phyloP scores from a whole-genome alignment of 495 filamentous ascomycete species.

The Hypoxylon subgilvum region DNA sequence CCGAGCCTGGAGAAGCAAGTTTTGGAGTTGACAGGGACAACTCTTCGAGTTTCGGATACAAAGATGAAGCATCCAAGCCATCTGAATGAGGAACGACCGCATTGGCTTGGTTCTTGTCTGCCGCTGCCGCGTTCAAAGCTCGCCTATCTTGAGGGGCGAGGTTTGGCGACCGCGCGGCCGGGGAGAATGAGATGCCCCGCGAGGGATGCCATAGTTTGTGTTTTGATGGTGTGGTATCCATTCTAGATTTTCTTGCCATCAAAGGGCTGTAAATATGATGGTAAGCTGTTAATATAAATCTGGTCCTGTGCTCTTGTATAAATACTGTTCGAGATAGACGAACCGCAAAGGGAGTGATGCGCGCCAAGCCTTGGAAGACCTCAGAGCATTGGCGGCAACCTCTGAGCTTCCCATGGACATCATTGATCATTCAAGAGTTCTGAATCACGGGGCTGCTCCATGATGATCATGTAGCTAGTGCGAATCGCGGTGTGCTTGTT shows the following conservation, averaged over 20 bases:
- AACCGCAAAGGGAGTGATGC: conserved; percentile 27
- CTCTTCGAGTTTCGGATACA: conserved; percentile 7
- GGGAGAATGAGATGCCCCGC: conserved; percentile 50
- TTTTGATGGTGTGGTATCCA: conserved; percentile 37
- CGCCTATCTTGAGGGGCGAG: conserved; percentile 14
- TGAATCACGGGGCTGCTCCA: conserved; percentile 33
- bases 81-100: neutral
- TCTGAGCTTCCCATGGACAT: conserved; percentile 27
- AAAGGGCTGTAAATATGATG: conserved; percentile 11
- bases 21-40: conserved; percentile 2
- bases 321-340: conserved; percentile 6
- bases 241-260: conserved; percentile 26
- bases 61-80: neutral
- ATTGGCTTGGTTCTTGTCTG: neutral
- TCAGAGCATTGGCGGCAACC: conserved; percentile 34
- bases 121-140: neutral
- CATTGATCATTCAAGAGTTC: conserved; percentile 24
- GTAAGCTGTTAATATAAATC: conserved; percentile 12
- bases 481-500: conserved; percentile 2
- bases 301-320: neutral
- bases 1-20: neutral
- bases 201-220: conserved; percentile 48
- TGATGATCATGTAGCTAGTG: conserved; percentile 19
- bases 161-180: conserved; percentile 16
- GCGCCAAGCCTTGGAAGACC: conserved; percentile 24